Percentiles rank a stretch among this genome's conserved stretches.
Conservation (phyloP, 1,139 yeast species). For the Candida glucosophila region DNA sequence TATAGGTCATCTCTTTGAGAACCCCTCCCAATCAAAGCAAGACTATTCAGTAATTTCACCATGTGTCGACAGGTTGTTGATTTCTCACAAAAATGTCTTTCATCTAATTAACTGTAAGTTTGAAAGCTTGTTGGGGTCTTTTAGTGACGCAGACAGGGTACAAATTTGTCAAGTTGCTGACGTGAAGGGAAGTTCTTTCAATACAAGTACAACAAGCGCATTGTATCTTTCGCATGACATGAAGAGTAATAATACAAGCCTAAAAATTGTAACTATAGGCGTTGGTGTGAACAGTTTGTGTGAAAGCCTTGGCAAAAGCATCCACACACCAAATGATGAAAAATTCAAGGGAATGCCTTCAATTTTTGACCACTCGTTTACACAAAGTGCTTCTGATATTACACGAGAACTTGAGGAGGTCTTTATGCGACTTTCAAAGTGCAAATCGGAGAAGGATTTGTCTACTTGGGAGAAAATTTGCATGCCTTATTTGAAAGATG, state of each 20-base stretch:
- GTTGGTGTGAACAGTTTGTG: conserved; percentile 65
- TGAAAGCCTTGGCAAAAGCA: conserved; percentile 66
- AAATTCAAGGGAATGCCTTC: conserved; percentile 21
- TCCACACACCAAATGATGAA: conserved; percentile 12
- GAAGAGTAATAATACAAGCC: conserved; percentile 34
- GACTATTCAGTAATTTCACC: conserved; percentile 29
- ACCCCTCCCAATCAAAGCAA: too few relatives aligned
- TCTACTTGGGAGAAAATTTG: conserved; percentile 24
- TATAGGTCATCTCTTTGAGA: too few relatives aligned
- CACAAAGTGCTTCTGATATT: conserved; percentile 11
- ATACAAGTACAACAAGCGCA: conserved; percentile 33
- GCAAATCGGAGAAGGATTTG: conserved; percentile 11
- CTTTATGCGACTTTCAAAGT: conserved; percentile 14
- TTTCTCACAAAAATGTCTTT: conserved; percentile 30
- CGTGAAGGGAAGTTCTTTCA: conserved; percentile 36
- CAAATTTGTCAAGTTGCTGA: conserved; percentile 26
- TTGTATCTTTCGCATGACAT: conserved; percentile 32
- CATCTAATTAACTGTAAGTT: conserved; percentile 37
- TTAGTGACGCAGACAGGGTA: conserved; percentile 17
- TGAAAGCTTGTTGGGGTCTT: conserved; percentile 34
- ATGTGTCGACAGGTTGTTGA: conserved; percentile 37
- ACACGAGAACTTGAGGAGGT: conserved; percentile 16
- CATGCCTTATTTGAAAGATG: conserved; percentile 26
- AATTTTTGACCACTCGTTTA: conserved; percentile 17
- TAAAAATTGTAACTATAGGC: conserved; percentile 44